phyloP scores from a whole-genome alignment of 2,329 filamentous ascomycete genomes.

The Pezicula radicicola region DNA sequence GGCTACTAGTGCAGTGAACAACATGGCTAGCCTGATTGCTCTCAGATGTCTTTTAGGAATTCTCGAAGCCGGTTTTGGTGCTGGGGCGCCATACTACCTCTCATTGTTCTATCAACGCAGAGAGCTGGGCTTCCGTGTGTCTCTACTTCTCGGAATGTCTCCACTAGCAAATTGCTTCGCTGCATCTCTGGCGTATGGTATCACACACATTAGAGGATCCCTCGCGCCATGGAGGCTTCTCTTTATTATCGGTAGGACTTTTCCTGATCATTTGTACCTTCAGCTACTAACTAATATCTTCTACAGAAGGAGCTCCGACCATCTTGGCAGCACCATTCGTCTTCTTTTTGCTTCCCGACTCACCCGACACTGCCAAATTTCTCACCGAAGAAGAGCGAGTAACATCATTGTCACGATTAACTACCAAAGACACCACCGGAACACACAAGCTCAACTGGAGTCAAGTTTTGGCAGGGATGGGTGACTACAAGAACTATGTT shows the following conservation, averaged over 20 bases:
- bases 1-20: conserved; percentile 7
- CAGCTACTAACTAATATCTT: background rate
- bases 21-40: conserved; percentile 8
- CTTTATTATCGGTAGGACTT: conserved; percentile 27
- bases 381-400: conserved; percentile 25
- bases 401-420: conserved; percentile 17
- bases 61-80: conserved; percentile 27
- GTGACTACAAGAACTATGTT: conserved; percentile 34
- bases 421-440: conserved; percentile 20
- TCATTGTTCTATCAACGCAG: conserved; percentile 31
- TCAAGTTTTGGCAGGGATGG: conserved; percentile 31
- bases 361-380: conserved; percentile 26
- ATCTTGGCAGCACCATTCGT: conserved; percentile 25
- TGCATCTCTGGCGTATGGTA: conserved; percentile 30
- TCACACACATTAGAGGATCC: conserved; percentile 24
- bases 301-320: conserved; percentile 27
- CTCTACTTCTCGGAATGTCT: conserved; percentile 25
- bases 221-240: conserved; percentile 28
- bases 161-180: conserved; percentile 32
- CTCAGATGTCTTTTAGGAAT: conserved; percentile 22
- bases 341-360: conserved; percentile 30
- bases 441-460: conserved; percentile 25
- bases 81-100: conserved; percentile 28
- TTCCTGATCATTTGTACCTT: background rate
- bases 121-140: conserved; percentile 28